Evolutionary conservation across 352 stramenopile genomes (phyloP).

Genomic region (Pseudoperonospora humuli): DNA sequence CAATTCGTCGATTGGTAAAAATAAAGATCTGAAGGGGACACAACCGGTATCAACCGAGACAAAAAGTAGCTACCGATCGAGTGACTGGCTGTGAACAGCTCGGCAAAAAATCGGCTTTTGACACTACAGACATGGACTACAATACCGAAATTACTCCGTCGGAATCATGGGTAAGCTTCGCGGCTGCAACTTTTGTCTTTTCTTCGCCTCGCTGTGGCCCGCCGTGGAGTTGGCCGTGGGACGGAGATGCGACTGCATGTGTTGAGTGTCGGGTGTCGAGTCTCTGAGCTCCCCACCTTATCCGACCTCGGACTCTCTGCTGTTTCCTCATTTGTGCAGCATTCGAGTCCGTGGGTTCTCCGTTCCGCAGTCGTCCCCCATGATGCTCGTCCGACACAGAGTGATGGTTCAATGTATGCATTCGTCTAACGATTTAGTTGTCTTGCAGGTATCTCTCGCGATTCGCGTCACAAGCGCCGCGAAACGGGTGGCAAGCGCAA

Average conservation of each 20-base stretch:
- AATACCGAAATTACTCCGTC: constrained; percentile 84
- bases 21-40: background rate
- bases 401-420: constrained; percentile 2
- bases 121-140: background rate
- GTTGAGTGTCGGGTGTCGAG: constrained; percentile 19
- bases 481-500: constrained; percentile 98
- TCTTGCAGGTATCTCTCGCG: constrained; percentile 97
- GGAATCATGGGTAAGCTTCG: constrained; percentile 81
- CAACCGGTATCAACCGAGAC: background rate
- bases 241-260: constrained; percentile 34
- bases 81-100: constrained; percentile 36
- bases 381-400: constrained; percentile 12
- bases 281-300: constrained; percentile 20
- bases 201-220: constrained; percentile 3
- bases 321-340: constrained; percentile 86
- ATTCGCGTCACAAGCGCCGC: constrained; percentile 99
- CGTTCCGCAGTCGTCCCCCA: constrained; percentile 7
- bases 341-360: constrained; percentile 66
- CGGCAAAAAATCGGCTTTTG: background rate
- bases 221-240: constrained; percentile 22
- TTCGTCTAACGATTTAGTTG: constrained; percentile 8
- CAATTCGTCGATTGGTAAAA: background rate
- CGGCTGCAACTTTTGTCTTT: constrained; percentile 5
- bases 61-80: background rate
- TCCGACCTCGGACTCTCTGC: constrained; percentile 68